Evolutionary conservation across 2,329 filamentous ascomycete genomes (phyloP).

Genomic region (Aspergillus sp.): DNA sequence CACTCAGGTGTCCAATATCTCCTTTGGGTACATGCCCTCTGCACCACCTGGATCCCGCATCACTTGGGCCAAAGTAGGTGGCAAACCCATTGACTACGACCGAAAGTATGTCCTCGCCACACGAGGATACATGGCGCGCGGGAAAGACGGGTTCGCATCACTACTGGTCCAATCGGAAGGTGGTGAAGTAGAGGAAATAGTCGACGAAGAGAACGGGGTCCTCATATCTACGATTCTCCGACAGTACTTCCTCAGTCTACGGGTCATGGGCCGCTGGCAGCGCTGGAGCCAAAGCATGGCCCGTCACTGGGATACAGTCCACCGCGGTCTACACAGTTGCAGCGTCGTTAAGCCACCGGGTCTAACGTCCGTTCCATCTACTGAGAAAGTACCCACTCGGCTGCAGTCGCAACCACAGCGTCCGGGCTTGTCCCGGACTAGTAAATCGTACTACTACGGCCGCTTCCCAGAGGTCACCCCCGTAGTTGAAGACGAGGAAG

Average conservation of each 20-base stretch:
- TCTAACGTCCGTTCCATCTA: conserved; percentile 16
- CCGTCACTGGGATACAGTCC: conserved; percentile 59
- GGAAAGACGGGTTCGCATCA: conserved; percentile 75
- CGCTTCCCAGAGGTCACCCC: conserved; percentile 18
- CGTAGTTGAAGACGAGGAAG: conserved; percentile 22
- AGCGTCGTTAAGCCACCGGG: conserved; percentile 42
- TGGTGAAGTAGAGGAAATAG: conserved; percentile 65
- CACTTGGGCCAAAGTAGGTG: conserved; percentile 53
- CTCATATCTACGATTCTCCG: conserved; percentile 78
- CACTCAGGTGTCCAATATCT: conserved; percentile 78
- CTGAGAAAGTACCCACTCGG: conserved; percentile 15
- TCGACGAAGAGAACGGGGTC: conserved; percentile 79
- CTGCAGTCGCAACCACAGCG: conserved; percentile 10
- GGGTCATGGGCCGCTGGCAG: conserved; percentile 72
- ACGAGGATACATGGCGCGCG: conserved; percentile 78
- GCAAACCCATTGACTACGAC: conserved; percentile 52
- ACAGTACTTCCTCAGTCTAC: conserved; percentile 84
- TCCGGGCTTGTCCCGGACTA: conserved; percentile 16
- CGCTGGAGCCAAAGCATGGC: conserved; percentile 56
- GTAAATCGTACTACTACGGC: conserved; percentile 22
- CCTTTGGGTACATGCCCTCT: conserved; percentile 62
- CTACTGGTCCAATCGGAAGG: conserved; percentile 70
- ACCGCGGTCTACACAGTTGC: conserved; percentile 50
- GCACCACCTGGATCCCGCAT: conserved; percentile 56
- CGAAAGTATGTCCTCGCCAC: conserved; percentile 67